Evolutionary conservation across 2,329 filamentous ascomycete species (phyloP).

Genomic region (Stromatinia cepivora): DNA sequence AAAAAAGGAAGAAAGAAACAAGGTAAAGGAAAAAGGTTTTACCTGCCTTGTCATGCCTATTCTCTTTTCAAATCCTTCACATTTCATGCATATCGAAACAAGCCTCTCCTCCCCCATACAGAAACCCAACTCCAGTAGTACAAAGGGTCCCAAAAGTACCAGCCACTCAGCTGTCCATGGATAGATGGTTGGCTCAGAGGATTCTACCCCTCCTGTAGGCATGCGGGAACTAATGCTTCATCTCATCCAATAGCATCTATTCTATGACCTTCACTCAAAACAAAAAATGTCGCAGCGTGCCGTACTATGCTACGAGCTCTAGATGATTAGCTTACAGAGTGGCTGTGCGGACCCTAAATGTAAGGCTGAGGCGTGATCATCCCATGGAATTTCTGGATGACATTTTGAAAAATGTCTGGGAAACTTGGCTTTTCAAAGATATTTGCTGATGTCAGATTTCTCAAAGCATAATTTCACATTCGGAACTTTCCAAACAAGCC

Average conservation of each 20-base stretch:
- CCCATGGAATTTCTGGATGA: not conserved
- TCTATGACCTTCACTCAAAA: not conserved
- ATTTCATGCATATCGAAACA: not conserved
- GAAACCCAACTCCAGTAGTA: not conserved
- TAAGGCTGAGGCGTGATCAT: slow-evolving; percentile 8
- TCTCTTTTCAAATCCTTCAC: not conserved
- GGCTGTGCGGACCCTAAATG: slow-evolving; percentile 10
- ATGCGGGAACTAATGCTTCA: slow-evolving; percentile 3
- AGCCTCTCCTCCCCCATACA: not conserved
- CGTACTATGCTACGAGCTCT: not conserved
- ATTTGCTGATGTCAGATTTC: slow-evolving; percentile 9
- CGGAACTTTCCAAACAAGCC: slow-evolving; percentile 14
- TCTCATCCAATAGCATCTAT: not conserved
- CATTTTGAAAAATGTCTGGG: not conserved
- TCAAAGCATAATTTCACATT: slow-evolving; percentile 2
- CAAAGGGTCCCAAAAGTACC: not conserved
- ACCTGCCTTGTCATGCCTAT: slow-evolving; percentile 5
- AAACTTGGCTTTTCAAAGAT: not conserved
- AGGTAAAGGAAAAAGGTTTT: not conserved
- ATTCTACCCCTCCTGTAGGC: not conserved
- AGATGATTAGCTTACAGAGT: not conserved
- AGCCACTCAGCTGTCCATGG: slow-evolving; percentile 20
- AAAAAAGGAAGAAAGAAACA: not conserved
- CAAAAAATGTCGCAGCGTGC: not conserved
- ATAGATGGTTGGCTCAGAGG: slow-evolving; percentile 1